phyloP scores from a whole-genome alignment of 257 asterid genomes.

The Fraxinus excelsior region DNA sequence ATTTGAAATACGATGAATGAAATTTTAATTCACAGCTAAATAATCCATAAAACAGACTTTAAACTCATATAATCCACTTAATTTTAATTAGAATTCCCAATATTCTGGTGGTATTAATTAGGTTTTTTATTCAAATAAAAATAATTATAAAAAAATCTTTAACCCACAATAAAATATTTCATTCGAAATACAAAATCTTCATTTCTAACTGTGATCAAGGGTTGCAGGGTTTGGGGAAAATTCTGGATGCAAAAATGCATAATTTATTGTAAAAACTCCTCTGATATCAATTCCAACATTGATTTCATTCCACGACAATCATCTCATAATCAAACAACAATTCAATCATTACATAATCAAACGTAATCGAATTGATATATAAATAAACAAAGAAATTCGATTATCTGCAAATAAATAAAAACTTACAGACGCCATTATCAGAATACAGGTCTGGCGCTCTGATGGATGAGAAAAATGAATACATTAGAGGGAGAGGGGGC shows the following conservation, averaged over 20 bases:
- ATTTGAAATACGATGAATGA: background rate
- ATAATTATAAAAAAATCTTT: background rate
- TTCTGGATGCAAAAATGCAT: background rate
- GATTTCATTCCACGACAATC: background rate
- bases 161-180: background rate
- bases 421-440: constrained; percentile 33
- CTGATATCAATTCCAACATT: background rate
- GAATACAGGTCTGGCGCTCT: constrained; percentile 18
- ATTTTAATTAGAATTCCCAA: background rate
- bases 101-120: background rate
- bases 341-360: background rate
- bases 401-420: background rate
- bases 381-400: background rate
- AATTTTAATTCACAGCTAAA: background rate
- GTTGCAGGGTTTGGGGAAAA: background rate
- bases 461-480: constrained; percentile 2
- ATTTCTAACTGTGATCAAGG: too few species aligned
- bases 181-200: background rate
- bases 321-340: background rate
- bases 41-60: background rate
- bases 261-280: background rate
- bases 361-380: background rate
- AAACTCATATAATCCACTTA: background rate
- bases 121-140: background rate
- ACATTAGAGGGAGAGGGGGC: background rate